Evolutionary conservation across 2,329 filamentous ascomycete species (phyloP), one percentile per base, ranked within the genome.

Genomic region (Fusarium nelsonii): DNA sequence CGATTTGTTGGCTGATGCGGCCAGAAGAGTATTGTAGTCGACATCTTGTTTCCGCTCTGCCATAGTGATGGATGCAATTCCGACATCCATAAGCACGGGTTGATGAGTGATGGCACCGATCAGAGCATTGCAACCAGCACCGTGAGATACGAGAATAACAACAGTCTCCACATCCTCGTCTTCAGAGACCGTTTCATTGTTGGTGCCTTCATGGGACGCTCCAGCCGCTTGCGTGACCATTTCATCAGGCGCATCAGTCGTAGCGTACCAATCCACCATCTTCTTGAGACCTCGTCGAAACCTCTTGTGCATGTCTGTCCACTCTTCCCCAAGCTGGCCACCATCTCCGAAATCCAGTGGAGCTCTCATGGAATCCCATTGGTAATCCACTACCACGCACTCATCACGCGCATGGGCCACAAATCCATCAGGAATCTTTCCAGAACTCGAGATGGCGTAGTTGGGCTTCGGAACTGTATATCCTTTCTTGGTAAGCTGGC

Each of bases 51-150:
- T 90, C 50, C 90, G 86, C 16, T 90, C 85, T 6, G 95, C 95
- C 90, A 97, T 92, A 2, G 95, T 97, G 49, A 99, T 84, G 5
- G 94, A 97, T 1, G 95, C 92, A 81, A 97, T 92, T 30, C 91
- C 91, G 16, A 98, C 91, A 76, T 98, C 94, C 74, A 97, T 88
- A 15, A 99, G 85, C 0, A 97, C 94, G 0, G 96, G 95, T 74
- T 97, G 92, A 63, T 95, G 92, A 1, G 94, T 97, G 69, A 99
- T 87, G 28, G 94, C 94, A 14, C 95, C 94, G 66, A 99, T 94
- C 44, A 99, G 81, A 4, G 96, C 96, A 81, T 99, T 99, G 80
- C 95, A 97, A 39, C 96, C 96, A 15, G 96, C 96, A 26, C 95
- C 95, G 76, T 99, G 96, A 0, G 96, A 97, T 23, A 99, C 92